Conservation (phyloP, 352 stramenopile genomes). For the Phytopythium litorale region DNA sequence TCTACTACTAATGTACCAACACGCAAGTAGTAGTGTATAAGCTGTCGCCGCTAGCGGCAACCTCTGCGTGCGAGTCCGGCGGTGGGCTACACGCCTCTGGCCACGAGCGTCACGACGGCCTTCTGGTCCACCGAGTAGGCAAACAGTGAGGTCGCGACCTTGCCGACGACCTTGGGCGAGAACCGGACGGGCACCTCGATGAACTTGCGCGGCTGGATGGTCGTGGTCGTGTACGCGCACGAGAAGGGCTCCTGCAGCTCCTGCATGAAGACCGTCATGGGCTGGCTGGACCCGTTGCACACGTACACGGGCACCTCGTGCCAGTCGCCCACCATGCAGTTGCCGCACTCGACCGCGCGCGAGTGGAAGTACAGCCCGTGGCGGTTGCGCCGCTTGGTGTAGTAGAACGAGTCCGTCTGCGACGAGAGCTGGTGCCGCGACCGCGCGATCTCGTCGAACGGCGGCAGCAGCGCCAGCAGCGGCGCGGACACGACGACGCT, state of each 20-base stretch:
- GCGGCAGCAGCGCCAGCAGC: conserved; percentile 35
- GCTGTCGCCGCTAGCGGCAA: not conserved
- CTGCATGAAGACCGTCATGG: conserved; percentile 85
- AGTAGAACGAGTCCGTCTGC: conserved; percentile 84
- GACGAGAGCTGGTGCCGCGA: conserved; percentile 58
- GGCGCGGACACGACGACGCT: conserved; percentile 56
- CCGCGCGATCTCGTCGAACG: conserved; percentile 59
- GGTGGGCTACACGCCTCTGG: conserved; percentile 46
- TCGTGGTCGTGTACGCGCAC: conserved; percentile 70
- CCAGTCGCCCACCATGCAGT: conserved; percentile 62
- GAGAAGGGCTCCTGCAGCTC: conserved; percentile 73
- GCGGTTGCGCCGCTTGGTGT: conserved; percentile 74
- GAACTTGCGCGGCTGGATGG: conserved; percentile 79
- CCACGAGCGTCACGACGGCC: conserved; percentile 73
- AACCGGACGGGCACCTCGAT: conserved; percentile 81
- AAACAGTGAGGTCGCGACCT: conserved; percentile 78
- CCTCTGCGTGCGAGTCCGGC: not conserved
- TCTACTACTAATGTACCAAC: conserved; percentile 2
- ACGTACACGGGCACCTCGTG: conserved; percentile 83
- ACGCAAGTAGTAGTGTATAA: conserved; percentile 1
- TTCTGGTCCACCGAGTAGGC: conserved; percentile 80
- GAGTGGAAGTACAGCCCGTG: conserved; percentile 81
- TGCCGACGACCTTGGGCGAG: conserved; percentile 68
- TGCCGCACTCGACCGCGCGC: conserved; percentile 78
- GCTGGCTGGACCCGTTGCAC: conserved; percentile 76